A percentile compares a stretch with the other conserved stretches of the same genome.
Evolutionary conservation across 257 asterid species (phyloP).

Genomic region (Eustoma russellianum): DNA sequence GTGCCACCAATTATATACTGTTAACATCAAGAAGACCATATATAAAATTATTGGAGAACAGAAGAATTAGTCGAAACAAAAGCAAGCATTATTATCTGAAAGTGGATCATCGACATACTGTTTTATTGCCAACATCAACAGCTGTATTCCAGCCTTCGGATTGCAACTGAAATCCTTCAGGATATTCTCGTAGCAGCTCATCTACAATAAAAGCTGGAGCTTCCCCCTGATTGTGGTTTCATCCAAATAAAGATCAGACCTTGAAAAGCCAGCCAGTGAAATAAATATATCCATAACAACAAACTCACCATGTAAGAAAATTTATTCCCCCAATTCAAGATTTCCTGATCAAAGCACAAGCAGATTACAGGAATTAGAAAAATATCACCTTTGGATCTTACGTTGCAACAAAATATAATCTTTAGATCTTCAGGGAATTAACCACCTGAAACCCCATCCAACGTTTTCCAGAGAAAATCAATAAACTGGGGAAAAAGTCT

Average conservation of each 20-base stretch:
- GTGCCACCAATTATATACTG: slow-evolving; percentile 61
- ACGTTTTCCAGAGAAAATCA: too few relatives aligned
- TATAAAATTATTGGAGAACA: slow-evolving; percentile 10
- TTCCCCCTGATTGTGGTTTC: slow-evolving; percentile 52
- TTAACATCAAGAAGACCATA: slow-evolving; percentile 15
- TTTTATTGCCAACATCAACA: slow-evolving; percentile 39
- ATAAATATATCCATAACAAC: background rate
- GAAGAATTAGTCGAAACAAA: slow-evolving; percentile 1
- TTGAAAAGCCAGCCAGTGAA: slow-evolving; percentile 9
- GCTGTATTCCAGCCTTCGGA: slow-evolving; percentile 38
- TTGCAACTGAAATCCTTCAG: slow-evolving; percentile 34
- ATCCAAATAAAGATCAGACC: slow-evolving; percentile 14
- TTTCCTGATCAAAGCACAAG: slow-evolving; percentile 28
- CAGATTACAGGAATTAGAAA: slow-evolving; percentile 10
- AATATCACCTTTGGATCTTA: slow-evolving; percentile 12
- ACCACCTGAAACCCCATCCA: too few relatives aligned
- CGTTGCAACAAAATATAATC: slow-evolving; percentile 4
- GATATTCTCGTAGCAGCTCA: slow-evolving; percentile 26
- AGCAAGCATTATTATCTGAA: slow-evolving; percentile 13
- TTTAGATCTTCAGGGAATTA: background rate
- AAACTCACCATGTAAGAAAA: slow-evolving; percentile 54
- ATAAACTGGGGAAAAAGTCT: too few relatives aligned
- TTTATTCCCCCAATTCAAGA: slow-evolving; percentile 27
- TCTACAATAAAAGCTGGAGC: slow-evolving; percentile 78
- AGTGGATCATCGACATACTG: slow-evolving; percentile 33